Evolutionary conservation across 768 basidiomycete species (phyloP).

Genomic region (Calvatia gigantea): DNA sequence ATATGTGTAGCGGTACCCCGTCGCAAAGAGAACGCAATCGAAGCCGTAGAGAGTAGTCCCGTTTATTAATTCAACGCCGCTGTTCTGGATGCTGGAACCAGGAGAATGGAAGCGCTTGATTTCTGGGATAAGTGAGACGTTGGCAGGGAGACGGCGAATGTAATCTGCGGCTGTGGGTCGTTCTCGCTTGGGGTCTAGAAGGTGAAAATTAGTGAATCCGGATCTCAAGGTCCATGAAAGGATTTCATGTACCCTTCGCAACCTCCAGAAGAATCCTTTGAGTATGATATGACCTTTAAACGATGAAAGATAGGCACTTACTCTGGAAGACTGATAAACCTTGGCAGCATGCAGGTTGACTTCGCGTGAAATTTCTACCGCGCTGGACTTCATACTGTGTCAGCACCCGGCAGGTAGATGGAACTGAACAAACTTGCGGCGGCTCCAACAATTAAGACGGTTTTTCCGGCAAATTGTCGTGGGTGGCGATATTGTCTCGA

Average conservation of each 20-base stretch:
- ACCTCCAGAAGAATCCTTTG: not conserved
- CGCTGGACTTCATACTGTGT: slow-evolving; percentile 26
- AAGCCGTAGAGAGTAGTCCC: slow-evolving; percentile 34
- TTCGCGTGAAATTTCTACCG: slow-evolving; percentile 33
- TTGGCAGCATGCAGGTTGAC: slow-evolving; percentile 27
- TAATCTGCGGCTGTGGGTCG: slow-evolving; percentile 15
- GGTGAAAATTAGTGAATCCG: not conserved
- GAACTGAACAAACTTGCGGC: slow-evolving; percentile 24
- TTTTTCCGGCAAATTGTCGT: slow-evolving; percentile 30
- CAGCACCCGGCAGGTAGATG: not conserved
- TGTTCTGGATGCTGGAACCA: slow-evolving; percentile 17
- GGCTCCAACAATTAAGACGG: slow-evolving; percentile 40
- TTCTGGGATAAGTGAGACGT: slow-evolving; percentile 35
- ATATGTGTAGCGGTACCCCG: slow-evolving; percentile 42
- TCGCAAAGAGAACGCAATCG: slow-evolving; percentile 34
- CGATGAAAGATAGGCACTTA: slow-evolving; percentile 9
- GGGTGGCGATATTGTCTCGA: slow-evolving; percentile 41
- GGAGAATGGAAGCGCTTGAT: slow-evolving; percentile 34
- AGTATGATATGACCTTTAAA: not conserved
- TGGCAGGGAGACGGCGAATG: slow-evolving; percentile 24
- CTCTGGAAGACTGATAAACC: slow-evolving; percentile 29
- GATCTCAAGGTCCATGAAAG: not conserved
- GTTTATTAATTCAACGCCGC: slow-evolving; percentile 32
- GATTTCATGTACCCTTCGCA: not conserved
- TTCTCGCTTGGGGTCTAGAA: slow-evolving; percentile 10